Evolutionary conservation across 2,329 filamentous ascomycete species (phyloP), one percentile per base, ranked within the genome.

Genomic region (Hymenoscyphus scutula): DNA sequence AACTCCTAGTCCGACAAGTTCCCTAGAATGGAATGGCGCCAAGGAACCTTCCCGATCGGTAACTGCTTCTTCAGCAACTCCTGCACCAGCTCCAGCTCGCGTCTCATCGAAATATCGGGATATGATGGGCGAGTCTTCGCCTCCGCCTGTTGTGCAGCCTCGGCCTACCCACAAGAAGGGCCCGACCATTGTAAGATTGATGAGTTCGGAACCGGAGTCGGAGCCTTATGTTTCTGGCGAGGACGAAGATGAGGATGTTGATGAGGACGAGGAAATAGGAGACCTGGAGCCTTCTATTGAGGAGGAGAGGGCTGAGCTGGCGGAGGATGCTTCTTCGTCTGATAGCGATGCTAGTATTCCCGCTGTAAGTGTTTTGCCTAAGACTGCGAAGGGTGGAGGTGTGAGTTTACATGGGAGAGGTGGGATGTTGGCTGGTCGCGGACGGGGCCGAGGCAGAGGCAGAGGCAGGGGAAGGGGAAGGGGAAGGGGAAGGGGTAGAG

Each of bases 151-250:
- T 2, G 53, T 34, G 25, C n/a, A 6, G 11, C 27, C 41, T 19
- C 17, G 19, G 27, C 23, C 45, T 34, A n/a, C n/a, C 23, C 58
- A 45, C 41, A 58, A 65, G 32, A 69, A 69, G 55, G 65, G 66
- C 1, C 70, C 69, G 6, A 72, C 70, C 1, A 58, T 73, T 48
- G 70, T 73, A 17, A 64, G 71, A 38, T 58, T 73, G n/a, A 48
- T 64, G 48, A 69, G 69, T 60, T 59, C 66, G 27, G 62, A 61
- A 10, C 54, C 64, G 5, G 65, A 66, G 19, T 66, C 60, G 1
- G 65, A 69, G 53, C 32, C 29, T 45, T 32, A 60, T 53, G 15
- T 54, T 29, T 61, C 53, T 25, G 38, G 53, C 7, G 53, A 54
- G 11, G 27, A 59, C n/a, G n/a, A n/a, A n/a, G n/a, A n/a, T n/a